phyloP scores from a whole-genome alignment of 345 rosid species.

The Eutrema heterophyllum region DNA sequence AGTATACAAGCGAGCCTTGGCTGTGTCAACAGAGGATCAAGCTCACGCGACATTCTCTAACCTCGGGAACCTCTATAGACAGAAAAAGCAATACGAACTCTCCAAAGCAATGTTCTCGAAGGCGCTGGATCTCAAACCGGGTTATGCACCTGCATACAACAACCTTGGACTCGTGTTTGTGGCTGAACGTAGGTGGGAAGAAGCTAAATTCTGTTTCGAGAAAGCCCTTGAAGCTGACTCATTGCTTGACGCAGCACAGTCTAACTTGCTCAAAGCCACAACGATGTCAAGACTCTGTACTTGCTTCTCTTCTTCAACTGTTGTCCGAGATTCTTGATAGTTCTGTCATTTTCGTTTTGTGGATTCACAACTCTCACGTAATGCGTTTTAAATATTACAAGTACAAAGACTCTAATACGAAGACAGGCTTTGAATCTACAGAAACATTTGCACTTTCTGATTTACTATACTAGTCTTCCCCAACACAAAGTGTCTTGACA shows the following conservation, averaged over 20 bases:
- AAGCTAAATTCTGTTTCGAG: slow-evolving; percentile 80
- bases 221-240: slow-evolving; percentile 74
- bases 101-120: slow-evolving; percentile 90
- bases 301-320: slow-evolving; percentile 29
- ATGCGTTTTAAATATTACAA: not conserved
- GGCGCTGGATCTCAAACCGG: slow-evolving; percentile 78
- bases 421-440: not conserved
- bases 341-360: not conserved
- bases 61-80: slow-evolving; percentile 88
- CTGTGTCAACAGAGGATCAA: slow-evolving; percentile 52
- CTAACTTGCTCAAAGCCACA: slow-evolving; percentile 58
- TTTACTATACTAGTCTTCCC: not conserved
- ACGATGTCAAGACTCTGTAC: slow-evolving; percentile 39
- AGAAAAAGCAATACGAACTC: slow-evolving; percentile 64
- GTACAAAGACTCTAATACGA: not conserved
- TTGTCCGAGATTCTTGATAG: slow-evolving; percentile 24
- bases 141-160: slow-evolving; percentile 94
- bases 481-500: not conserved
- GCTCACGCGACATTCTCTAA: slow-evolving; percentile 75
- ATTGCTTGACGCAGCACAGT: slow-evolving; percentile 88
- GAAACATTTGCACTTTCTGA: not conserved
- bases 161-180: slow-evolving; percentile 91
- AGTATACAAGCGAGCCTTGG: slow-evolving; percentile 40
- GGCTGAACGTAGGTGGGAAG: slow-evolving; percentile 81
- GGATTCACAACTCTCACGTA: not conserved